phyloP scores from a whole-genome alignment of 495 filamentous ascomycete species.

The Tuber borchii region DNA sequence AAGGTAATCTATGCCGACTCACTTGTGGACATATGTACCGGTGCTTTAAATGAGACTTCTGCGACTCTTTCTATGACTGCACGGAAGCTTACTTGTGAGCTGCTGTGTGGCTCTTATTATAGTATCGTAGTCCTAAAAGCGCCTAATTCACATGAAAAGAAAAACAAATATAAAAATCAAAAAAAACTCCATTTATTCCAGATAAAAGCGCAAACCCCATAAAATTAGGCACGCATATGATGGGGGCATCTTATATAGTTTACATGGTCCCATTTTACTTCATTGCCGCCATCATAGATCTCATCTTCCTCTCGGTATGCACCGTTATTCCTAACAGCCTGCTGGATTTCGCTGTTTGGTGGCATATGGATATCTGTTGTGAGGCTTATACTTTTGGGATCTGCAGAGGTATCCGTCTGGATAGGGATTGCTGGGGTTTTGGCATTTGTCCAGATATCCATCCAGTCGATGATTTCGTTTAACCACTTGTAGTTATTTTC shows the following conservation, averaged over 20 bases:
- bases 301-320: neutral
- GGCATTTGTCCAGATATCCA: neutral
- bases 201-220: neutral
- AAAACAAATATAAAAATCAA: neutral
- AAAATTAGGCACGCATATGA: neutral
- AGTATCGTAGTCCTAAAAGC: neutral
- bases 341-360: neutral
- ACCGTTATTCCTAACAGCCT: neutral
- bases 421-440: neutral
- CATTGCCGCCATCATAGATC: neutral
- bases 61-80: neutral
- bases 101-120: neutral
- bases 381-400: neutral
- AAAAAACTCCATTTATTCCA: neutral
- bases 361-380: neutral
- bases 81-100: neutral
- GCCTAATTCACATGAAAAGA: neutral
- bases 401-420: neutral
- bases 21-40: neutral
- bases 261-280: neutral
- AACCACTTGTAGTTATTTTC: constrained; percentile 1
- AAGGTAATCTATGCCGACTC: neutral
- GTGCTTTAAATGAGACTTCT: neutral
- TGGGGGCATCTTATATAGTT: neutral
- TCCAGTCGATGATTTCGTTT: neutral